Percentiles rank a stretch among this genome's conserved stretches.
Evolutionary conservation across 2,329 filamentous ascomycete genomes (phyloP).

Genomic region (Massarina eburnea): DNA sequence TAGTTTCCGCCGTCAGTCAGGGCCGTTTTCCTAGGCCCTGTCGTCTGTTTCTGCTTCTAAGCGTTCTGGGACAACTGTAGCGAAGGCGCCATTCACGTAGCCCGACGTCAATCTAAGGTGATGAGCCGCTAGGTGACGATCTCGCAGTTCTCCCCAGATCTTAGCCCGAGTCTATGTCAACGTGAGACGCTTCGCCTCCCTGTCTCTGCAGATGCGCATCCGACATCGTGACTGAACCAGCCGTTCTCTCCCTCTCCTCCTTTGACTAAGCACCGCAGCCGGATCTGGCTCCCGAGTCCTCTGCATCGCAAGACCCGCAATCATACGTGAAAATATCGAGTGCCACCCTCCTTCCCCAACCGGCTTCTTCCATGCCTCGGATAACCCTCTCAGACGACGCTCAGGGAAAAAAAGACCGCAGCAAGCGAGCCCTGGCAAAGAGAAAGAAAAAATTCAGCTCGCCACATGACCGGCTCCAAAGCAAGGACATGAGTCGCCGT

Average conservation of each 20-base stretch:
- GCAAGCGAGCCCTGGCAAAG: background rate
- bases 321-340: background rate
- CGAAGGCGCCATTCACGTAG: background rate
- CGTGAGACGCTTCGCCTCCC: no score
- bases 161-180: constrained; percentile 18
- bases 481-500: constrained; percentile 15
- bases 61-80: background rate
- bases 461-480: constrained; percentile 11
- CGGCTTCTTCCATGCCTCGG: constrained; percentile 8
- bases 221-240: background rate
- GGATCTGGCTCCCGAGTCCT: background rate
- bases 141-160: constrained; percentile 26
- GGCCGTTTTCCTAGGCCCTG: constrained; percentile 9
- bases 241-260: background rate
- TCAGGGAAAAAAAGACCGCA: background rate
- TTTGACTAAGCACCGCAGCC: background rate
- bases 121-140: constrained; percentile 23
- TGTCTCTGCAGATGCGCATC: background rate
- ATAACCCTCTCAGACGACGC: constrained; percentile 1
- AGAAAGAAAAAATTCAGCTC: constrained; percentile 1
- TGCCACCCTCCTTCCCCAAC: background rate
- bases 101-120: background rate
- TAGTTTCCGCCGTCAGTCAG: constrained; percentile 42
- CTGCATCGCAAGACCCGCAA: background rate
- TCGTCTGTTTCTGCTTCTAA: constrained; percentile 9